Evolutionary conservation across 2,329 filamentous ascomycete genomes (phyloP).

Genomic region (Diaporthe citriasiana): DNA sequence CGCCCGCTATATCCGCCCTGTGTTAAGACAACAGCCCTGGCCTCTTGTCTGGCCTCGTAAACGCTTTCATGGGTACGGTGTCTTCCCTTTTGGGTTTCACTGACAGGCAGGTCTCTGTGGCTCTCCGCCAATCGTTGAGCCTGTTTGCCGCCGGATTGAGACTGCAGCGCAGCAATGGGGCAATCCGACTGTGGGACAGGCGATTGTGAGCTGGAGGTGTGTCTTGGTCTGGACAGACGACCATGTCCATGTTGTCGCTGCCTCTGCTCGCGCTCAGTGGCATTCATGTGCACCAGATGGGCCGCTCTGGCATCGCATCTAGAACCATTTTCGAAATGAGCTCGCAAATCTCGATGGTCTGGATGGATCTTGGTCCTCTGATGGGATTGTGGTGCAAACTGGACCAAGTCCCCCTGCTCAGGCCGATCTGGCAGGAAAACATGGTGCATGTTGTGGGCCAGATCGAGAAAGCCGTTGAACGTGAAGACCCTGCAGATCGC

Average conservation of each 20-base stretch:
- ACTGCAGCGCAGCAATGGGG: conserved; percentile 9
- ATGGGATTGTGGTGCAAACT: background rate
- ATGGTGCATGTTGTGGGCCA: conserved; percentile 6
- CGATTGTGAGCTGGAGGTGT: background rate
- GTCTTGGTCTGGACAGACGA: background rate
- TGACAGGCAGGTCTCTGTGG: conserved; percentile 4
- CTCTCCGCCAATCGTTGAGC: conserved; percentile 8
- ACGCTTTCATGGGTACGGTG: conserved; percentile 27
- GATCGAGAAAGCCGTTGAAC: background rate
- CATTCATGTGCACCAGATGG: background rate
- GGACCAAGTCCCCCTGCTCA: background rate
- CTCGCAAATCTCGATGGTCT: background rate
- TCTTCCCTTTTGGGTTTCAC: conserved; percentile 13
- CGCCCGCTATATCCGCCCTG: conserved; percentile 24
- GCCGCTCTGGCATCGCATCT: background rate
- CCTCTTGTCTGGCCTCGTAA: background rate
- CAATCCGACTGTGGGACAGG: background rate
- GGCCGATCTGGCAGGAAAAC: background rate
- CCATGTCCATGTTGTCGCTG: background rate
- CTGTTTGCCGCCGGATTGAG: conserved; percentile 7
- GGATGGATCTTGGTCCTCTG: background rate
- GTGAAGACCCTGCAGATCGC: background rate
- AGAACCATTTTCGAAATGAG: background rate
- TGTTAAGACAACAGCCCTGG: background rate
- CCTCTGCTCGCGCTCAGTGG: background rate